phyloP scores from a whole-genome alignment of 2,329 filamentous ascomycete species.

The Pyrenophora tritici-repentis region DNA sequence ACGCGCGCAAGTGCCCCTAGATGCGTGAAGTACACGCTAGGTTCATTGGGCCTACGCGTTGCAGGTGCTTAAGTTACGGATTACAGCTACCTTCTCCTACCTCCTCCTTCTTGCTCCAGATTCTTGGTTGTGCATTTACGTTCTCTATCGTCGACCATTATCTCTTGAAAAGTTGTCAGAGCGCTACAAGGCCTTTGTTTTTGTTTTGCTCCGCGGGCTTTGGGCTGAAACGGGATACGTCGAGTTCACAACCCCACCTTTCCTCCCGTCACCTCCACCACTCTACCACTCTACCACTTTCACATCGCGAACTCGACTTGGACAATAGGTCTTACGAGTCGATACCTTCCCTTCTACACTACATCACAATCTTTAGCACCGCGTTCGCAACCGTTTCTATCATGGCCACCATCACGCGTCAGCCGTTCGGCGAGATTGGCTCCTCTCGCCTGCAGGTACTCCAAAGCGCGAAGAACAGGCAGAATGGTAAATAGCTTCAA shows the following conservation, averaged over 20 bases:
- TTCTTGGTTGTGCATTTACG: too few relatives aligned
- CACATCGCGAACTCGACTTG: not conserved
- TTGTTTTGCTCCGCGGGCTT: not conserved
- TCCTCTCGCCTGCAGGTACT: constrained; percentile 71
- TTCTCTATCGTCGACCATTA: too few relatives aligned
- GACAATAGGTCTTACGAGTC: constrained; percentile 2
- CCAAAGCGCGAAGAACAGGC: constrained; percentile 77
- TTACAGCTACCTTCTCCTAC: constrained; percentile 17
- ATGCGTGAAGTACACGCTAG: constrained; percentile 33
- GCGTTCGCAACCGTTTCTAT: constrained; percentile 10
- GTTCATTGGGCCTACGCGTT: not conserved
- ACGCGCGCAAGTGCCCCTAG: constrained; percentile 11
- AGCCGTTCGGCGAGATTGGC: constrained; percentile 77
- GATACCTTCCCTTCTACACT: not conserved
- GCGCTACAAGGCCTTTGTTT: not conserved
- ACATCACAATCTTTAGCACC: not conserved
- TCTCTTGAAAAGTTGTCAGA: too few relatives aligned
- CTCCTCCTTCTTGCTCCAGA: not conserved
- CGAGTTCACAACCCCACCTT: too few relatives aligned
- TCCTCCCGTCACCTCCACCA: too few relatives aligned
- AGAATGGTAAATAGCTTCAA: constrained; percentile 58
- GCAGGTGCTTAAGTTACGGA: constrained; percentile 27
- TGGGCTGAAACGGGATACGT: too few relatives aligned
- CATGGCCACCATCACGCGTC: constrained; percentile 59
- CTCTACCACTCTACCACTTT: too few relatives aligned